A percentile compares a stretch with the other conserved stretches of the same genome.
These are phyloP conservation scores for Diaporthe citrichinensis DNA, from an alignment of 2,329 filamentous ascomycete species.

Conservation along the genomic window DNA sequence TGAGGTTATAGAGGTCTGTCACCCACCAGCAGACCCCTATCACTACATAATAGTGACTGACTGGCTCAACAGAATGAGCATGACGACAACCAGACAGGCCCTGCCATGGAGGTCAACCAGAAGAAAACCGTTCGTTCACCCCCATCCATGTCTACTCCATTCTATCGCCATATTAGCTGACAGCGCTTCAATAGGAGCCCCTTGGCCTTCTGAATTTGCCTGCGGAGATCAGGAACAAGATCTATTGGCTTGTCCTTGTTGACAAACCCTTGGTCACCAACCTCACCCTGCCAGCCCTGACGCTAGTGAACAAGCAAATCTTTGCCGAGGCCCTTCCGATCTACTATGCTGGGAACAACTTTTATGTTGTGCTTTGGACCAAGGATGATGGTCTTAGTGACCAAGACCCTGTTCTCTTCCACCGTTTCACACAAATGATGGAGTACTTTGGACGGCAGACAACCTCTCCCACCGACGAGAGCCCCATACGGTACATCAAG, in stretches of 20 bases:
- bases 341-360: neutral
- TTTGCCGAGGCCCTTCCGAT: neutral
- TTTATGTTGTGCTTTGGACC: neutral
- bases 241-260: neutral
- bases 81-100: neutral
- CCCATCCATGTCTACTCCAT: accelerated
- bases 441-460: neutral
- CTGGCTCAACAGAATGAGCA: neutral
- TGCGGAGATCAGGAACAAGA: neutral
- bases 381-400: neutral
- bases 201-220: neutral
- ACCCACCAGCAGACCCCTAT: neutral
- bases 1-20: neutral
- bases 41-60: neutral
- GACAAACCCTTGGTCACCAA: neutral
- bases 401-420: neutral
- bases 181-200: neutral
- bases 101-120: neutral
- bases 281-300: neutral
- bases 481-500: neutral
- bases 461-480: neutral
- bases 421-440: neutral
- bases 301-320: neutral
- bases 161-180: neutral
- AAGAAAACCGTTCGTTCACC: neutral